Evolutionary conservation across 495 filamentous ascomycete species (phyloP).

Genomic region (Cryomyces minteri): DNA sequence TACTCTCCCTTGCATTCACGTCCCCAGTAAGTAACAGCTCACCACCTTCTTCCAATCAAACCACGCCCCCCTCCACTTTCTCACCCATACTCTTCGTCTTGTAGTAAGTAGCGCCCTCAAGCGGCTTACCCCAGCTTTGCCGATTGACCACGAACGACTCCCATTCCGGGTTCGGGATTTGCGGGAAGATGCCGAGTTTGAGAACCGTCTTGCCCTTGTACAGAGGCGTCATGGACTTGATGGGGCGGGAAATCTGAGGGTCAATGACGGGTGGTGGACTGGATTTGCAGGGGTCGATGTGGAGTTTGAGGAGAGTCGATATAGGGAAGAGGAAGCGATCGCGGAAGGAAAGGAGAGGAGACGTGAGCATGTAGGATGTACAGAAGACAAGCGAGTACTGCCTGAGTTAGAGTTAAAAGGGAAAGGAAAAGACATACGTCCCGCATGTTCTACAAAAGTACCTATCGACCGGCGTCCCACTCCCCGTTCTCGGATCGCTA

Average conservation of each 20-base stretch:
- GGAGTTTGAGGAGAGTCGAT: background rate
- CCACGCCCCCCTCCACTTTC: background rate
- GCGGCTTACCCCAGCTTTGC: conserved; percentile 18
- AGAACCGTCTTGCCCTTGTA: conserved; percentile 18
- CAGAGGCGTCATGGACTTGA: conserved; percentile 17
- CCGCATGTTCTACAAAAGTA: conserved; percentile 24
- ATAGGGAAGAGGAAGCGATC: background rate
- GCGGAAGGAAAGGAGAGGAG: background rate
- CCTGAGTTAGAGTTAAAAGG: background rate
- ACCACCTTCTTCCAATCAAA: too few relatives aligned
- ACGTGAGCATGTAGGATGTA: too few relatives aligned
- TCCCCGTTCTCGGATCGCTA: conserved; percentile 18
- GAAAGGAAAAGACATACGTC: conserved; percentile 13
- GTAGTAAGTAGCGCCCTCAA: conserved; percentile 6
- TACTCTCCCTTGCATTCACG: too few relatives aligned
- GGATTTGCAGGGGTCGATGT: conserved; percentile 3
- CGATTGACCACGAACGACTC: conserved; percentile 19
- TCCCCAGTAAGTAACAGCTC: too few relatives aligned
- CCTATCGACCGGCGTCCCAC: conserved; percentile 20
- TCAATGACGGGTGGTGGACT: background rate
- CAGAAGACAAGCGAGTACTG: too few relatives aligned
- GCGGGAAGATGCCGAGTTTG: conserved; percentile 26
- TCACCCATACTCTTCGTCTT: conserved; percentile 9
- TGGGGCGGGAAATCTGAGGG: conserved; percentile 13
- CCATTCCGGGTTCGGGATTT: conserved; percentile 22